A percentile compares a stretch with the other conserved stretches of the same genome.
Evolutionary conservation across 345 rosid species (phyloP).

Genomic region (Gossypium bickii): DNA sequence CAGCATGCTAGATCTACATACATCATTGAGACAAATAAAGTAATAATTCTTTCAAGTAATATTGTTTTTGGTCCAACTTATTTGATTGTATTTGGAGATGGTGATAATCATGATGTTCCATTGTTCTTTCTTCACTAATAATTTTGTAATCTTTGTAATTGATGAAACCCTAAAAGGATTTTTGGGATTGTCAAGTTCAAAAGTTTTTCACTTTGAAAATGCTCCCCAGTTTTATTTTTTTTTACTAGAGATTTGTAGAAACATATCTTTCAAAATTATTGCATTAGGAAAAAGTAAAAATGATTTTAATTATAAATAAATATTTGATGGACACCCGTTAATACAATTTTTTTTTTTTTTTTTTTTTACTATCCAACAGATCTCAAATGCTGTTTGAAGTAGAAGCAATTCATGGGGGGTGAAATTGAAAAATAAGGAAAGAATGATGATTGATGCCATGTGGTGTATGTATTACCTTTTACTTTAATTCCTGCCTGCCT

Average conservation of each 20-base stretch:
- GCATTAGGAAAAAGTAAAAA: no score
- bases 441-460: conserved; percentile 8
- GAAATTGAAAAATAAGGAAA: not conserved
- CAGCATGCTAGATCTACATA: conserved; percentile 46
- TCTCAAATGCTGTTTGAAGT: no score
- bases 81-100: conserved; percentile 10
- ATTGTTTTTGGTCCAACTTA: conserved; percentile 24
- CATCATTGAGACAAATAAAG: conserved; percentile 41
- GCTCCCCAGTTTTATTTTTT: no score
- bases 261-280: no score
- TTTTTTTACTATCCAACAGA: no score
- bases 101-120: conserved; percentile 26
- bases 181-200: conserved; percentile 8
- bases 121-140: conserved; percentile 19
- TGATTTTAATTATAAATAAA: no score
- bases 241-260: no score
- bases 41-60: conserved; percentile 35
- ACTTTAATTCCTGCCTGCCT: conserved; percentile 5
- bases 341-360: no score
- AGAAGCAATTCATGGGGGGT: not conserved
- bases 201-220: conserved; percentile 4
- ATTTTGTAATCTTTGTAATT: conserved; percentile 27
- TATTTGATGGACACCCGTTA: no score
- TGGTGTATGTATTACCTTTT: conserved; percentile 6
- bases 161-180: conserved; percentile 5